A percentile compares a stretch with the other conserved stretches of the same genome.
phyloP scores from a whole-genome alignment of 306 rosid species.

The Cucumis sativus region Cucumber_9930_V3 NC_026657.2:36772001-36772500 shows the following conservation, averaged over 20 bases:
- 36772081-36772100: background rate
- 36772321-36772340: background rate
- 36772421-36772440: background rate
- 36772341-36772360: background rate
- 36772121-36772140: background rate
- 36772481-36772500: background rate
- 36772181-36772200: background rate
- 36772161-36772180: background rate
- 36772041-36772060: no score
- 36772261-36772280: background rate
- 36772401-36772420: background rate
- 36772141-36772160: background rate
- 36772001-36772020: no score
- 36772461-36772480: conserved; percentile 3
- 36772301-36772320: background rate
- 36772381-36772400: background rate
- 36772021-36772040: no score
- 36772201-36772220: background rate
- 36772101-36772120: background rate
- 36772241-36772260: background rate
- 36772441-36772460: background rate
- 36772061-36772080: no score
- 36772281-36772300: background rate
- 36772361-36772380: background rate
- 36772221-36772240: background rate